Conservation (phyloP, 2,329 filamentous ascomycete genomes). For the Aschersonia sp. region DNA sequence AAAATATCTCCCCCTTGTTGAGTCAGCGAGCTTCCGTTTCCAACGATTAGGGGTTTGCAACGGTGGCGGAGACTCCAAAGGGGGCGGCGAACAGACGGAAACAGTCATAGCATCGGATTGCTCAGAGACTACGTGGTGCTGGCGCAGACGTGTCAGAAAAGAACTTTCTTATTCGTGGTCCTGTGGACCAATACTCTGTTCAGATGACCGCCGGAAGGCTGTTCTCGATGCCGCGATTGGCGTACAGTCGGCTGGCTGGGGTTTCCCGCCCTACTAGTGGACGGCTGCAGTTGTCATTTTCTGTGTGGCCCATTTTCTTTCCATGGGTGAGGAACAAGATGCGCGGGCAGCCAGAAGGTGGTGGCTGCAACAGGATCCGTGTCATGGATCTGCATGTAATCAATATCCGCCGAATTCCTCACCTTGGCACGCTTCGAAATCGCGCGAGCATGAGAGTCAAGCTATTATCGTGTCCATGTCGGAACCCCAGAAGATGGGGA, state of each 20-base stretch:
- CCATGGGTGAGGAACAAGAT: not conserved
- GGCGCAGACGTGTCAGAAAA: not conserved
- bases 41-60: too few relatives aligned
- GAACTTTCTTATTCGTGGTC: constrained; percentile 1
- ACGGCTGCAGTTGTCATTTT: not conserved
- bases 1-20: too few relatives aligned
- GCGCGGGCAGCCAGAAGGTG: not conserved
- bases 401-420: too few relatives aligned
- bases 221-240: constrained; percentile 2
- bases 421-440: too few relatives aligned
- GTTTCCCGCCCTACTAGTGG: constrained; percentile 1
- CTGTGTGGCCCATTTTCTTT: not conserved
- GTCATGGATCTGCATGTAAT: too few relatives aligned
- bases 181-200: not conserved
- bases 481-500: constrained; percentile 3
- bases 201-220: constrained; percentile 4
- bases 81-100: not conserved
- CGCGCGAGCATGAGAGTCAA: too few relatives aligned
- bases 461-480: too few relatives aligned
- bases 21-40: too few relatives aligned
- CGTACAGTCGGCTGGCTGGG: not conserved
- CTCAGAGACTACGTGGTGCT: not conserved
- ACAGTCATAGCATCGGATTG: not conserved
- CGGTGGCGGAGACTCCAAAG: not conserved
- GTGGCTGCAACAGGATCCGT: too few relatives aligned